A percentile compares a stretch with the other conserved stretches of the same genome.
These are phyloP conservation scores for Kurtzmaniella natalensis DNA, from an alignment of 1,139 yeast genomes.

Conservation along the genomic window DNA sequence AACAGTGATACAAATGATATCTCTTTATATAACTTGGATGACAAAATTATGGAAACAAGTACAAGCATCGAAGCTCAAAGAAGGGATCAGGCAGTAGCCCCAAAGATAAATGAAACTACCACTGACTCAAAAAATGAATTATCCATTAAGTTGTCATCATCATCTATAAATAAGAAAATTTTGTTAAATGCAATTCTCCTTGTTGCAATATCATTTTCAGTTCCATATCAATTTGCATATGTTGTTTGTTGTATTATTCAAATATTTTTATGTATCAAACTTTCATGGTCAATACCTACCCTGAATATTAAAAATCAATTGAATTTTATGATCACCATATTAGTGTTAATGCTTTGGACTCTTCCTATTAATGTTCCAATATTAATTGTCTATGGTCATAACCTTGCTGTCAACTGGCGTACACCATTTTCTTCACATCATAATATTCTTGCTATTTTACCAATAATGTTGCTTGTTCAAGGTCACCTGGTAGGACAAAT, in stretches of 20 bases:
- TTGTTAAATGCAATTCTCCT: slow-evolving; percentile 3
- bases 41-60: too few species aligned
- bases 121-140: too few species aligned
- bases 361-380: slow-evolving; percentile 68
- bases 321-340: slow-evolving; percentile 52
- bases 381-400: slow-evolving; percentile 65
- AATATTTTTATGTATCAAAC: slow-evolving; percentile 37
- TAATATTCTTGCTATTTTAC: slow-evolving; percentile 62
- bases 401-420: slow-evolving; percentile 63
- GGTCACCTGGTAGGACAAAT: slow-evolving; percentile 21
- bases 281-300: slow-evolving; percentile 7
- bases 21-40: too few species aligned
- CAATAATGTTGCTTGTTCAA: slow-evolving; percentile 51
- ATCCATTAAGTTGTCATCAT: too few species aligned
- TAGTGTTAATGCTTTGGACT: slow-evolving; percentile 62
- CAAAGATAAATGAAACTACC: too few species aligned
- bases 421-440: slow-evolving; percentile 79
- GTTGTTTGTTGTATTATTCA: slow-evolving; percentile 56
- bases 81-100: too few species aligned
- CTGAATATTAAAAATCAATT: slow-evolving; percentile 15
- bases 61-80: too few species aligned
- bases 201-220: slow-evolving; percentile 45
- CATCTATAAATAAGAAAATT: slow-evolving; percentile 1
- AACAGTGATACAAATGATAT: too few species aligned
- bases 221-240: slow-evolving; percentile 80